These are phyloP conservation scores for Thalia dealbata DNA, from an alignment of 176 grass and related monocot genomes.

Conservation along the genomic window DNA sequence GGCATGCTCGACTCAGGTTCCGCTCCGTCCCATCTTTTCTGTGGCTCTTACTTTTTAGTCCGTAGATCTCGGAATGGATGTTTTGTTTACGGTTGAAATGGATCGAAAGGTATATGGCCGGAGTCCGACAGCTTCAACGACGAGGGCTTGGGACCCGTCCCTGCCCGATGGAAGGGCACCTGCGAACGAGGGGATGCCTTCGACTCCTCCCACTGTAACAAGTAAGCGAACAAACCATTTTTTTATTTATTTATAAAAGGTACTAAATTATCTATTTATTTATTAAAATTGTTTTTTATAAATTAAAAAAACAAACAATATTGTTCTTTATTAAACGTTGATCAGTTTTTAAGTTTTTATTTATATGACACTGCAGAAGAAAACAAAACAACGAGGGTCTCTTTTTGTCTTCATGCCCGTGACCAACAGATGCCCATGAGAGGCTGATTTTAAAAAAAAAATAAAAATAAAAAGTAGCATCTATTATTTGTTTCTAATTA, in stretches of 20 bases:
- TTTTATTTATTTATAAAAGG: not conserved
- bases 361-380: not conserved
- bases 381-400: not conserved
- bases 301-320: not conserved
- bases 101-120: slow-evolving; percentile 77
- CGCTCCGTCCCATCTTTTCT: too few species aligned
- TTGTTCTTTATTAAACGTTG: too few species aligned
- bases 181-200: slow-evolving; percentile 71
- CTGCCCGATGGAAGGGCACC: slow-evolving; percentile 58
- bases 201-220: slow-evolving; percentile 56
- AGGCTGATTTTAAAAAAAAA: too few species aligned
- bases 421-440: not conserved
- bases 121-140: slow-evolving; percentile 81
- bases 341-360: too few species aligned
- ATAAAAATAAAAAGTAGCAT: too few species aligned
- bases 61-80: too few species aligned
- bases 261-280: too few species aligned
- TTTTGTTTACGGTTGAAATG: too few species aligned
- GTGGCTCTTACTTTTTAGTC: too few species aligned
- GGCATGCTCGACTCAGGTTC: slow-evolving; percentile 91
- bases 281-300: not conserved
- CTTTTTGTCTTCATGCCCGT: not conserved
- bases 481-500: too few species aligned
- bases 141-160: slow-evolving; percentile 44
- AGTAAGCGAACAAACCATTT: slow-evolving; percentile 26